Evolutionary conservation across 352 stramenopile species (phyloP).

Genomic region (Phytophthora capsici): DNA sequence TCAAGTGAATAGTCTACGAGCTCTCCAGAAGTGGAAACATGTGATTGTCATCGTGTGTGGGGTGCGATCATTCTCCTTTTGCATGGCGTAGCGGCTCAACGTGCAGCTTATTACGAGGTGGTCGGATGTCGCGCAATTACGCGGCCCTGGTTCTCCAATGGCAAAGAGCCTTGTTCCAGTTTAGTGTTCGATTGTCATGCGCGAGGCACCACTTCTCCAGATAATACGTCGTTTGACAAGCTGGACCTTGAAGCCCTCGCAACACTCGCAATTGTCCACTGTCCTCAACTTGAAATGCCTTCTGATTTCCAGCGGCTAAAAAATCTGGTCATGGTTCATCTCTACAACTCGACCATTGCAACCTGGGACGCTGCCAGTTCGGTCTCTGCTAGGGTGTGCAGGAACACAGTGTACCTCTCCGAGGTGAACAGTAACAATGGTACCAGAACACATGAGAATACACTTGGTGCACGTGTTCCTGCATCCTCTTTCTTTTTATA

Average conservation of each 20-base stretch:
- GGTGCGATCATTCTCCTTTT: conserved; percentile 16
- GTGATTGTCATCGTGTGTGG: conserved; percentile 10
- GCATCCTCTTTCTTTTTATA: too few species aligned
- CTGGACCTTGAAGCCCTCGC: conserved; percentile 11
- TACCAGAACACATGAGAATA: too few species aligned
- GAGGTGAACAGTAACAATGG: too few species aligned
- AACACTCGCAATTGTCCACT: conserved; percentile 21
- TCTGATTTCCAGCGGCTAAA: conserved; percentile 8
- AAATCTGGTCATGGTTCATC: conserved; percentile 12
- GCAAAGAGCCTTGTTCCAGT: conserved; percentile 30
- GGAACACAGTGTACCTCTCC: too few species aligned
- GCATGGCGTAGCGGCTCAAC: conserved; percentile 8
- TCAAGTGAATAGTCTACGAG: not conserved
- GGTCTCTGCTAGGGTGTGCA: conserved; percentile 23
- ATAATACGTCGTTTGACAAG: conserved; percentile 19
- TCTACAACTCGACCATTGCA: conserved; percentile 32
- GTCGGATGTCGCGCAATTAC: conserved; percentile 15
- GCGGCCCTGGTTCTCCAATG: conserved; percentile 27
- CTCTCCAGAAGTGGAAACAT: conserved; percentile 16
- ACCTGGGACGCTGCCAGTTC: conserved; percentile 18
- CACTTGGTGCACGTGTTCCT: too few species aligned
- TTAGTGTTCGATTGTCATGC: conserved; percentile 27
- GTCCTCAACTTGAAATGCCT: conserved; percentile 15
- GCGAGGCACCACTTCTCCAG: conserved; percentile 2
- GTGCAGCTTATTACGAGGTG: conserved; percentile 20